Evolutionary conservation across 495 filamentous ascomycete species (phyloP).

Genomic region (Daldinia loculata): DNA sequence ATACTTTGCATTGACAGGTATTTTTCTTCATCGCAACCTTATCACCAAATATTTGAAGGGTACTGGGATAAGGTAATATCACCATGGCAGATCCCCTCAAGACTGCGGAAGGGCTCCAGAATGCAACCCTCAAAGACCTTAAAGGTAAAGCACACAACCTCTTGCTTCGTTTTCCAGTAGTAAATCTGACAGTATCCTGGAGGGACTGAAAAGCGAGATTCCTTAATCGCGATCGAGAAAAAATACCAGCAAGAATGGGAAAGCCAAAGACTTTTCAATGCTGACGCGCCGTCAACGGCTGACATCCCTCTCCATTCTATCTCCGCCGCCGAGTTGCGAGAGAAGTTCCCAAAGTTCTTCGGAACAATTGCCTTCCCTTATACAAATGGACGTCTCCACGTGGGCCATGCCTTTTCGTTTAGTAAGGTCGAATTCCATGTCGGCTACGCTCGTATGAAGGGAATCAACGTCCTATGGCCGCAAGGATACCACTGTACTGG

Average conservation of each 20-base stretch:
- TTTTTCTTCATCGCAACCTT: neutral
- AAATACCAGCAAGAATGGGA: slow-evolving; percentile 91
- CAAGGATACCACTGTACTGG: slow-evolving; percentile 96
- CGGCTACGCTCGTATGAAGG: slow-evolving; percentile 87
- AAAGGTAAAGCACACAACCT: slow-evolving; percentile 23
- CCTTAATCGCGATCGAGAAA: slow-evolving; percentile 86
- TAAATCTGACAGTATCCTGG: slow-evolving; percentile 3
- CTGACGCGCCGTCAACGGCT: slow-evolving; percentile 77
- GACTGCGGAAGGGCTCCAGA: slow-evolving; percentile 27
- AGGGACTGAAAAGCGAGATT: slow-evolving; percentile 88
- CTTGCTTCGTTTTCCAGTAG: slow-evolving; percentile 1
- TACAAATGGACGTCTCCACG: slow-evolving; percentile 95
- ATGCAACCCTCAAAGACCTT: slow-evolving; percentile 34
- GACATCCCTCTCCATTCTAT: slow-evolving; percentile 79
- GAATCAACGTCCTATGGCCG: slow-evolving; percentile 85
- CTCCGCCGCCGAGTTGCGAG: slow-evolving; percentile 74
- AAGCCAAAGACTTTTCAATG: slow-evolving; percentile 79
- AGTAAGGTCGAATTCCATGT: slow-evolving; percentile 90
- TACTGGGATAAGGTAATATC: slow-evolving; percentile 3
- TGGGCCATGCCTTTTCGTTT: slow-evolving; percentile 88
- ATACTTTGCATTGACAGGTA: neutral
- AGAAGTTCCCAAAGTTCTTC: slow-evolving; percentile 86
- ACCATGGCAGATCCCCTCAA: slow-evolving; percentile 28
- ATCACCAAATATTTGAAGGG: neutral
- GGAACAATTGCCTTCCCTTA: slow-evolving; percentile 95